Base-by-base conservation (phyloP, 1,284 basidiomycete species). In the Cutaneotrichosporon cutaneum region DNA sequence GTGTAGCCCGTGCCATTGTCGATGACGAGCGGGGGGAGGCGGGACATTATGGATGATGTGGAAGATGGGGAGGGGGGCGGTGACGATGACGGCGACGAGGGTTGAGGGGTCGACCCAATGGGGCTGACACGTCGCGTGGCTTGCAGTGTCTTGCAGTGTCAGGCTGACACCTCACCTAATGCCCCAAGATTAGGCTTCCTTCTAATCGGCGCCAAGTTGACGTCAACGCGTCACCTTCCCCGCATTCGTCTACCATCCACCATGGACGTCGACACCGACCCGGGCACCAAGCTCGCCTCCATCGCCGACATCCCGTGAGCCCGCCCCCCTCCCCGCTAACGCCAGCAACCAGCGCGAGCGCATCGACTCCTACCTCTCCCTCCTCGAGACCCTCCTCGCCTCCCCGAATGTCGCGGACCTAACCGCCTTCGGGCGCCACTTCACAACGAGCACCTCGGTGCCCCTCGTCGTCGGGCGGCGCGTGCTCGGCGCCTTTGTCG, bases 1-100 rank as follows among this genome's bases (percentile, higher is more conserved):
- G 94, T 95, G 82, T 86, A 97, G 21, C 95, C 95, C 53, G 94
- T 98, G 60, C 95, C 95, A 85, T 97, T 97, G 83, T 98, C 94
- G 75, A 92, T 94, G 70, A 95, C 92, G 74, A 95, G 90, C 65
- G 92, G 92, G 22, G 91, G 88, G 65, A 92, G 87, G 48, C 87
- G 79, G 58, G 90, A 87, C 90, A 92, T 92, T 56, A 39, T 74
- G 68, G 61, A 35, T 61, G 59, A 59, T 30, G 30, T 30, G 56
- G 32, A 42, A 45, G 62, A 58, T 27, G 53, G 58, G 32, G 59
- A 56, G 56, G 30, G 39, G n/a, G 18, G 35, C 35, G 39, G 39
- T 56, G 39, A 56, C 39, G 42, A 36, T 56, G 53, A 54, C 14
- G 22, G 36, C 48, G 45, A 48, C 45, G 33, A 21, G 22, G 22